Conservation (phyloP, 331 rosid species). For the Acacia pycnantha region DNA sequence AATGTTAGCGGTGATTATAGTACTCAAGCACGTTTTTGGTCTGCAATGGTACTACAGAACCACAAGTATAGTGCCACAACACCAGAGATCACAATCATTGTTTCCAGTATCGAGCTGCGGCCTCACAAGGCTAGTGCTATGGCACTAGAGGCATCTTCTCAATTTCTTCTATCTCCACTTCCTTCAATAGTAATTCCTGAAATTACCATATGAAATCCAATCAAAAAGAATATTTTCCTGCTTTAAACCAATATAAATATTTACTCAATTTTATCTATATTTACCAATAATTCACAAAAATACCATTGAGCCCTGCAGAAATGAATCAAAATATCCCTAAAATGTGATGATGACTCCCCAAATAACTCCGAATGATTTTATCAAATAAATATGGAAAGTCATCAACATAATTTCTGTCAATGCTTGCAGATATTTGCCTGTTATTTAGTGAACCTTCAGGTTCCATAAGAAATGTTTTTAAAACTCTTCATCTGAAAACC, state of each 20-base stretch:
- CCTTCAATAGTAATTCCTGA: not conserved
- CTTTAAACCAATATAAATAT: not conserved
- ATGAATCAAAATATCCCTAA: not conserved
- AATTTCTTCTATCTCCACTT: not conserved
- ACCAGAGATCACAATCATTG: not conserved
- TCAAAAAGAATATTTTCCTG: not conserved
- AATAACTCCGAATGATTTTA: not conserved
- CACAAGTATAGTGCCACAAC: not conserved
- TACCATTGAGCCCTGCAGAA: not conserved
- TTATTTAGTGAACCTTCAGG: not conserved
- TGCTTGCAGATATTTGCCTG: not conserved
- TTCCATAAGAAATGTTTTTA: not conserved
- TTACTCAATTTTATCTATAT: not conserved
- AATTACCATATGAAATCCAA: not conserved
- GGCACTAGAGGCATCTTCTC: not conserved
- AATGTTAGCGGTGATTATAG: not conserved
- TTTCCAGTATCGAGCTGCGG: not conserved
- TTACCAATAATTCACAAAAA: not conserved
- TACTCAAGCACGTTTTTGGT: not conserved
- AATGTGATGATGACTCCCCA: not conserved
- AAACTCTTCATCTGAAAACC: not conserved
- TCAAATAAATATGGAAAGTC: not conserved
- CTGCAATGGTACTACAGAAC: not conserved
- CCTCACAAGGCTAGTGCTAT: not conserved
- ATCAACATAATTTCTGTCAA: not conserved